Conservation (phyloP, 331 rosid genomes). For the Rhamnella rubrinervis region DNA sequence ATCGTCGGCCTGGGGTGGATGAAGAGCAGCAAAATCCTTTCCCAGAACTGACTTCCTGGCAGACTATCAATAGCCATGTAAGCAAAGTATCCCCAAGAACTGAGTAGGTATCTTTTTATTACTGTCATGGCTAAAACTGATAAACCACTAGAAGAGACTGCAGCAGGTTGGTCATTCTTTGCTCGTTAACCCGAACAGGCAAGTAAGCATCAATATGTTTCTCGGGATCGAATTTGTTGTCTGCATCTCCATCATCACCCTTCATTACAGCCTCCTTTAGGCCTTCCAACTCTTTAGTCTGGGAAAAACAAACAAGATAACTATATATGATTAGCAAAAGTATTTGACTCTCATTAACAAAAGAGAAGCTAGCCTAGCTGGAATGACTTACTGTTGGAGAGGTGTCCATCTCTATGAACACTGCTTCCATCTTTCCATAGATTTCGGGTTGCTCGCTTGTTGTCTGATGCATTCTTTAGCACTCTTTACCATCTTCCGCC, state of each 20-base stretch:
- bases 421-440: conserved; percentile 71
- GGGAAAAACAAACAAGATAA: conserved; percentile 13
- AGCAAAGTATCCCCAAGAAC: conserved; percentile 92
- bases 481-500: conserved; percentile 56
- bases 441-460: conserved; percentile 53
- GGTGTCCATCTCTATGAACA: conserved; percentile 64
- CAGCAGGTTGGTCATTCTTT: conserved; percentile 66
- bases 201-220: conserved; percentile 54
- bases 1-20: conserved; percentile 59
- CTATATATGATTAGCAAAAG: conserved; percentile 13
- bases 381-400: conserved; percentile 51
- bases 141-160: conserved; percentile 55
- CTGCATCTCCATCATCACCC: conserved; percentile 31
- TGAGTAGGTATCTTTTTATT: conserved; percentile 72
- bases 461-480: conserved; percentile 68
- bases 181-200: conserved; percentile 83
- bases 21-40: conserved; percentile 66
- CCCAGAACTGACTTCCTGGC: conserved; percentile 85
- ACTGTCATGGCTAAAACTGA: conserved; percentile 42
- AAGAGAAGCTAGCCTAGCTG: neutral
- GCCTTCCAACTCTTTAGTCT: conserved; percentile 62
- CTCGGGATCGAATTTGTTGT: conserved; percentile 60
- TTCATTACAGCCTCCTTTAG: conserved; percentile 63
- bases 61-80: conserved; percentile 90
- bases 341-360: neutral